Base-by-base conservation (phyloP, 306 rosid species). In the Cicer chorassanicum region DNA sequence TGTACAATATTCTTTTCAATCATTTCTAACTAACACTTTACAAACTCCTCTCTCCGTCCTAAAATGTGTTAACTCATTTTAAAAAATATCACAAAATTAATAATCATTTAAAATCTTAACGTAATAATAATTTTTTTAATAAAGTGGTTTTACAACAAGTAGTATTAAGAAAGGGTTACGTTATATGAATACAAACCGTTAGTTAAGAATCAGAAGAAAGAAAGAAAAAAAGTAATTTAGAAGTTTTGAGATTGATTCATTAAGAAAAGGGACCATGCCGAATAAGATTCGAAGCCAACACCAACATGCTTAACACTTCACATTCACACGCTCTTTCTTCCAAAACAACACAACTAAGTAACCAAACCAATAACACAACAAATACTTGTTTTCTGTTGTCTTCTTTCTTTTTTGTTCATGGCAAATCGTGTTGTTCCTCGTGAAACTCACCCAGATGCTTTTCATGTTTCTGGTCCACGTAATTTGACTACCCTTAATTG, bases 401-500 rank as follows among this genome's bases (percentile, higher is more conserved):
- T 5, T 24, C 21, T 11, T 1, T 59, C 40, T 21, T 72, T 54
- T 18, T 45, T 51, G 68, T 78, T 78, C 50, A 88, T 89, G 90
- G 89, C 84, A 7, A 77, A 74, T 62, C 67, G 49, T 18, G 60
- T 53, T 36, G 69, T 53, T 41, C 79, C 53, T 63, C 75, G 19
- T 45, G 81, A 83, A 39, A 82, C 86, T 74, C 96, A 94, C 66
- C 98, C 98, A 0, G 85, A 89, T 60, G 94, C 98, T 1, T 94
- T 94, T 74, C 95, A 91, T 75, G 96, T 91, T 19, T 94, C 97
- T 73, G 97, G 98, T 8, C 98, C 98, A 78, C 90, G 98, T 24
- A 90, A 91, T 21, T 78, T 91, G 18, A 43, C 84, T 46, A 11
- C 90, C 45, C 96, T 91, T n/a, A 91, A 85, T 80, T 94, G 97